A percentile compares a stretch with the other conserved stretches of the same genome.
Conservation (phyloP, 2,329 filamentous ascomycete genomes). For the Polychaeton citri region DNA sequence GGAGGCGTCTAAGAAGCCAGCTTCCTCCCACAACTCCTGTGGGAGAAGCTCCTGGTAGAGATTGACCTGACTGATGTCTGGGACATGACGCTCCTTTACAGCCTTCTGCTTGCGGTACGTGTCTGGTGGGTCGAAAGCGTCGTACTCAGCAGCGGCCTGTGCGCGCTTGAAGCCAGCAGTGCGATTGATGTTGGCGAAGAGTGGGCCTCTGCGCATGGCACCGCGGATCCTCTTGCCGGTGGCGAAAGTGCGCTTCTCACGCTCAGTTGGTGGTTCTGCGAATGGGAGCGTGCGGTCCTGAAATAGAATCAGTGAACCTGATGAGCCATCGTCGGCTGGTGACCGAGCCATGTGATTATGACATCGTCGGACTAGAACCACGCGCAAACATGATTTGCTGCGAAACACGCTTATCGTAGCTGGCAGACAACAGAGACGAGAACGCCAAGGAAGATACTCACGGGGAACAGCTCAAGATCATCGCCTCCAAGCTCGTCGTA, state of each 20-base stretch:
- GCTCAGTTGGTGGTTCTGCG: not conserved
- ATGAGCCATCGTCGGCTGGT: too few relatives aligned
- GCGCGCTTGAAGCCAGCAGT: not conserved
- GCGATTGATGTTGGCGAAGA: not conserved
- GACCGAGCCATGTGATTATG: too few relatives aligned
- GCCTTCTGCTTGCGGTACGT: not conserved
- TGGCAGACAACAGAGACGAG: too few relatives aligned
- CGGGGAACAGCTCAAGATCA: not conserved
- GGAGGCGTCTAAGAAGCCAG: too few relatives aligned
- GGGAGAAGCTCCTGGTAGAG: not conserved
- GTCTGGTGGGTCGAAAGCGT: not conserved
- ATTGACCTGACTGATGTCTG: not conserved
- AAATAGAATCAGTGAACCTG: not conserved
- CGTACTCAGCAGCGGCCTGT: not conserved
- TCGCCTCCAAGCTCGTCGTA: not conserved
- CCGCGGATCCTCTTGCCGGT: not conserved
- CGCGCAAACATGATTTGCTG: too few relatives aligned
- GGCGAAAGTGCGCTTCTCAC: not conserved
- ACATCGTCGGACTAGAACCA: too few relatives aligned
- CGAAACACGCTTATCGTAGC: too few relatives aligned
- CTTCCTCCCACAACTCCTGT: not conserved
- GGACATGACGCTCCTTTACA: not conserved
- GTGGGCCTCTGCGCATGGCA: not conserved
- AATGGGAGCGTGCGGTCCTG: not conserved
- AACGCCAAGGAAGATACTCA: not conserved